Percentiles rank a stretch among this genome's conserved stretches.
Conservation (phyloP, 2,329 filamentous ascomycete genomes). For the Claviceps sp. region DNA sequence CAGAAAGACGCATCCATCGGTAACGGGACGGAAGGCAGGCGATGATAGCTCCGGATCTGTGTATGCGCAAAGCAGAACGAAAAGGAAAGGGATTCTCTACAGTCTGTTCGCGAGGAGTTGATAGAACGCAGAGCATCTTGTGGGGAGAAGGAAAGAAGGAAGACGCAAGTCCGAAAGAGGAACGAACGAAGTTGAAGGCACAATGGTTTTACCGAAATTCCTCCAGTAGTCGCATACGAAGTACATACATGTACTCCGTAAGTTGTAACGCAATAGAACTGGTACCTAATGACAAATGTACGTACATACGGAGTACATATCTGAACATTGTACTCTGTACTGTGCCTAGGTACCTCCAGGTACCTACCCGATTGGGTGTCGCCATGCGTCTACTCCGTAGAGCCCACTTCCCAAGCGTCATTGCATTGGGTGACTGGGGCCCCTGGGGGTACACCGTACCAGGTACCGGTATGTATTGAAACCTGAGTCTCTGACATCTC, state of each 20-base stretch:
- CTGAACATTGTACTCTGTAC: not conserved
- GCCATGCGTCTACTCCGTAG: not conserved
- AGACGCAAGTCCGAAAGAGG: too few species aligned
- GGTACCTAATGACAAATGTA: too few species aligned
- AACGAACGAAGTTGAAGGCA: not conserved
- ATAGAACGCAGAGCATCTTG: not conserved
- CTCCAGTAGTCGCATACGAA: not conserved
- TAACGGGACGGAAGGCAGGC: not conserved
- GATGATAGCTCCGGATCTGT: not conserved
- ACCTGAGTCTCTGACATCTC: not conserved
- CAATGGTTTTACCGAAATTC: too few species aligned
- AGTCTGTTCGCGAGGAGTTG: slow-evolving; percentile 6
- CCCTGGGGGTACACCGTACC: too few species aligned
- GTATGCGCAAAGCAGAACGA: slow-evolving; percentile 1
- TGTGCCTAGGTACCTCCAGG: not conserved
- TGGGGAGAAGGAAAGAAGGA: not conserved
- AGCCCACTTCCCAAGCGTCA: not conserved
- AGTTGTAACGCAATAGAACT: too few species aligned
- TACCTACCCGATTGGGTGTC: not conserved
- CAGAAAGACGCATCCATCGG: not conserved
- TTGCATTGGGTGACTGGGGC: not conserved
- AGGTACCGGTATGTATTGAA: not conserved
- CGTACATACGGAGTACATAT: too few species aligned
- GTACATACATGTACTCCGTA: too few species aligned
- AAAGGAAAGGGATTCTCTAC: slow-evolving; percentile 9